A percentile compares a stretch with the other conserved stretches of the same genome.
phyloP scores from a whole-genome alignment of 345 rosid species.

The Lagerstroemia speciosa region DNA sequence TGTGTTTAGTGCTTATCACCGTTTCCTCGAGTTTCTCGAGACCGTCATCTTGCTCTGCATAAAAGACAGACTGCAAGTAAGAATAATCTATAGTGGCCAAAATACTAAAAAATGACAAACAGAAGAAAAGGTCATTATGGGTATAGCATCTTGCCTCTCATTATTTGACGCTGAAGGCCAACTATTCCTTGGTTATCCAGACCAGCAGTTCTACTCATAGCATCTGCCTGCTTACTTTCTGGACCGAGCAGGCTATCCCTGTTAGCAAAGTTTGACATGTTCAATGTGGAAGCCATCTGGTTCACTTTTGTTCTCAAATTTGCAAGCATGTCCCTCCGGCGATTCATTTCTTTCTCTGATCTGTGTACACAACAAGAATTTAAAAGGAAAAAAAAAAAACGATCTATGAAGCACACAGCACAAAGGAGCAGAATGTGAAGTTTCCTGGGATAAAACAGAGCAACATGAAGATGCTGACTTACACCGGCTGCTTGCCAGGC shows the following conservation, averaged over 20 bases:
- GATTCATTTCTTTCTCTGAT: constrained; percentile 89
- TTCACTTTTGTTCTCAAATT: constrained; percentile 63
- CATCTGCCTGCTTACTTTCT: constrained; percentile 56
- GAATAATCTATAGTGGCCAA: not conserved
- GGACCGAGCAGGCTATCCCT: constrained; percentile 81
- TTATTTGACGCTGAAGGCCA: constrained; percentile 78
- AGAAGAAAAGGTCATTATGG: not conserved
- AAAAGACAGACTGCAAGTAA: not conserved
- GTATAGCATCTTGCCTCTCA: constrained; percentile 52
- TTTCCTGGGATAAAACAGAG: not conserved
- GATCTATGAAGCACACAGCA: not conserved
- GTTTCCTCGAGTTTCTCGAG: constrained; percentile 84
- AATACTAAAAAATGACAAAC: not conserved
- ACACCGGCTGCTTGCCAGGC: constrained; percentile 69
- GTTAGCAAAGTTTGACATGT: constrained; percentile 74
- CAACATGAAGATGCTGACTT: constrained; percentile 15
- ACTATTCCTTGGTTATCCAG: constrained; percentile 81
- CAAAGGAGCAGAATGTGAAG: not conserved
- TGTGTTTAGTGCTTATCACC: constrained; percentile 77
- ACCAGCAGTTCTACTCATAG: constrained; percentile 45
- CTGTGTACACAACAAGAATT: constrained; percentile 25
- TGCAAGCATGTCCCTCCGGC: constrained; percentile 76
- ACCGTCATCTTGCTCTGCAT: constrained; percentile 96
- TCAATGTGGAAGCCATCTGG: constrained; percentile 77
- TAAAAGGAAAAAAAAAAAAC: constrained; percentile 1